Percentiles rank a stretch among this genome's conserved stretches.
These are phyloP conservation scores for Didymella pomorum DNA, from an alignment of 2,329 filamentous ascomycete genomes.

Conservation along the genomic window DNA sequence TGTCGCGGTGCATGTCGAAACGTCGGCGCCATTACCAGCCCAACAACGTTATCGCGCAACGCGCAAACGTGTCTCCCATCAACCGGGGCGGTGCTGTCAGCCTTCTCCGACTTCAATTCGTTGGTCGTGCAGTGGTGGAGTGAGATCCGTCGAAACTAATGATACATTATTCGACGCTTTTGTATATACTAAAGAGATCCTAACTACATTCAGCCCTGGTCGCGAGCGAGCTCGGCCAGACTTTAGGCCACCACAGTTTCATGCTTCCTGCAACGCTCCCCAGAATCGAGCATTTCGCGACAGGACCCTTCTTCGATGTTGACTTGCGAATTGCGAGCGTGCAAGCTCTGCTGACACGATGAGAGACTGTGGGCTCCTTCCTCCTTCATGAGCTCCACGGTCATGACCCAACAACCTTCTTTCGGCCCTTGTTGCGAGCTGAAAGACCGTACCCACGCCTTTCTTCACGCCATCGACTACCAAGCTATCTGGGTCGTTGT, in stretches of 20 bases:
- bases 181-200: slow-evolving; percentile 4
- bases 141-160: slow-evolving; percentile 15
- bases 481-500: slow-evolving; percentile 9
- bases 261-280: neutral
- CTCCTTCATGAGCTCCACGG: neutral
- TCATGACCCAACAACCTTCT: neutral
- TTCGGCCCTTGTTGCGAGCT: neutral
- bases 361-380: neutral
- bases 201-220: slow-evolving; percentile 15
- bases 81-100: neutral
- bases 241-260: slow-evolving; percentile 7
- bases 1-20: slow-evolving; percentile 2
- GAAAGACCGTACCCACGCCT: neutral
- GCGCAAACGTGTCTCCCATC: neutral
- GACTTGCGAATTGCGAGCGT: slow-evolving; percentile 6
- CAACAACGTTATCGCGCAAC: neutral
- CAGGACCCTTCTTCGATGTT: slow-evolving; percentile 7
- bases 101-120: slow-evolving; percentile 13
- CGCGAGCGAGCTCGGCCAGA: slow-evolving; percentile 14
- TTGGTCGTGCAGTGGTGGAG: slow-evolving; percentile 17
- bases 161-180: slow-evolving; percentile 13
- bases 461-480: too few species aligned
- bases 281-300: slow-evolving; percentile 8
- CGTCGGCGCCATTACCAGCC: slow-evolving; percentile 4
- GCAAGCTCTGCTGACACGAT: neutral